Evolutionary conservation across 352 stramenopile species (phyloP), one percentile per base, ranked within the genome.

Genomic region (Phytophthora sansomeana): DNA sequence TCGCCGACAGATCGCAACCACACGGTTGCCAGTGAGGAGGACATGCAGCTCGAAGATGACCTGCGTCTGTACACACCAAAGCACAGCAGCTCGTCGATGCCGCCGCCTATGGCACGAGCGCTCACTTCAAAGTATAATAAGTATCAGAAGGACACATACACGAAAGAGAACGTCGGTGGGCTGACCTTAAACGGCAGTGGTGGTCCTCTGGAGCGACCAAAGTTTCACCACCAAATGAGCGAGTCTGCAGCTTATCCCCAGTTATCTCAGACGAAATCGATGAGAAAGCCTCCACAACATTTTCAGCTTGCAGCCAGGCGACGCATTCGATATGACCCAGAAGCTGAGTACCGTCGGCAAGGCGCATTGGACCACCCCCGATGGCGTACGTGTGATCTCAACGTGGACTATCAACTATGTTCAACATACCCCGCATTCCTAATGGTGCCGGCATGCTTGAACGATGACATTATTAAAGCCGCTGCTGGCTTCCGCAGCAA

Each of bases 401-500:
- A 95, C 56, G 76, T 80, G 33, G 59, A 89, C 13, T 95, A 95
- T 38, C 68, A 87, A 29, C 59, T 95, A 17, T 94, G 87, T 49
- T 50, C 82, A 7, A 85, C 85, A 29, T 96, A 96, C 58, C 87
- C 87, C 9, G 63, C 67, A 11, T 85, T 91, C 43, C 72, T 96
- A 5, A 78, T 96, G 67, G 85, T 96, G 1, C 87, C 87, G 0
- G 58, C 80, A 16, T 70, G 54, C 24, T 44, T 96, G 6, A 68
- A 66, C n/a, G 83, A 96, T 48, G 84, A 93, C 1, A 86, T 83
- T 14, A 83, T 96, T 41, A 74, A 64, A 19, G 77, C 89, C 38
- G 85, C 87, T 13, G 80, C 85, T 5, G 62, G 70, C 0, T 96
- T 94, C 58, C 84, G 87, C 29, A 93, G 83, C 59, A 93, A 93